Conservation (phyloP, 2,329 filamentous ascomycete genomes). For the Xylaria sp. region DNA sequence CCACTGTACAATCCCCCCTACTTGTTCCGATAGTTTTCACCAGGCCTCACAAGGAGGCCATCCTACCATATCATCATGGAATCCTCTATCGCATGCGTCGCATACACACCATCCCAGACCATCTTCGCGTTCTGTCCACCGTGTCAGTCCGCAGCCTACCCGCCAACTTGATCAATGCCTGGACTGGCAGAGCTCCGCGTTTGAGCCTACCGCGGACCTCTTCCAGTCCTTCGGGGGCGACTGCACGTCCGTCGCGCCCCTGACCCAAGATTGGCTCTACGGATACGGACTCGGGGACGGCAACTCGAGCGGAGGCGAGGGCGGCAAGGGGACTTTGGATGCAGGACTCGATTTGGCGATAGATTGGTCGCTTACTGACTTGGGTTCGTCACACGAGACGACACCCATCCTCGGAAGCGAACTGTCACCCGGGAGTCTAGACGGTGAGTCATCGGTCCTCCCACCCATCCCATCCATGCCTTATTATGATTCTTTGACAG, state of each 20-base stretch:
- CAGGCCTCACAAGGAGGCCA: conserved; percentile 50
- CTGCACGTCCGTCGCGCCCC: conserved; percentile 37
- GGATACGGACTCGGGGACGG: conserved; percentile 39
- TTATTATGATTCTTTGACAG: not conserved
- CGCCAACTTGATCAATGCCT: conserved; percentile 42
- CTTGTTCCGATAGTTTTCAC: conserved; percentile 43
- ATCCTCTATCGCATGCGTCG: conserved; percentile 26
- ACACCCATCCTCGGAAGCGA: conserved; percentile 42
- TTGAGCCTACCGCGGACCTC: conserved; percentile 46
- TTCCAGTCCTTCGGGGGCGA: conserved; percentile 45
- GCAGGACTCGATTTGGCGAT: conserved; percentile 27
- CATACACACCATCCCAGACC: conserved; percentile 37
- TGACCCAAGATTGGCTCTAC: conserved; percentile 43
- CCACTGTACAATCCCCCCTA: conserved; percentile 43
- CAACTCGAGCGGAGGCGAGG: conserved; percentile 33
- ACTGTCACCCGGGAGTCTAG: conserved; percentile 40
- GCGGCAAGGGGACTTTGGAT: conserved; percentile 31
- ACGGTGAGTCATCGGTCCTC: conserved; percentile 41
- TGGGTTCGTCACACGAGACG: conserved; percentile 41
- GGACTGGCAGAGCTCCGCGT: conserved; percentile 43
- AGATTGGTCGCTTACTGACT: conserved; percentile 45
- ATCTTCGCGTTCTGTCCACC: conserved; percentile 41
- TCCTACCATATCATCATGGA: conserved; percentile 48
- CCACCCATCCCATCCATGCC: conserved; percentile 4
- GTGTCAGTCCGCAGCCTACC: conserved; percentile 38